Base-by-base conservation (phyloP, 352 stramenopile species). In the Paralagenidium karlingii region DNA sequence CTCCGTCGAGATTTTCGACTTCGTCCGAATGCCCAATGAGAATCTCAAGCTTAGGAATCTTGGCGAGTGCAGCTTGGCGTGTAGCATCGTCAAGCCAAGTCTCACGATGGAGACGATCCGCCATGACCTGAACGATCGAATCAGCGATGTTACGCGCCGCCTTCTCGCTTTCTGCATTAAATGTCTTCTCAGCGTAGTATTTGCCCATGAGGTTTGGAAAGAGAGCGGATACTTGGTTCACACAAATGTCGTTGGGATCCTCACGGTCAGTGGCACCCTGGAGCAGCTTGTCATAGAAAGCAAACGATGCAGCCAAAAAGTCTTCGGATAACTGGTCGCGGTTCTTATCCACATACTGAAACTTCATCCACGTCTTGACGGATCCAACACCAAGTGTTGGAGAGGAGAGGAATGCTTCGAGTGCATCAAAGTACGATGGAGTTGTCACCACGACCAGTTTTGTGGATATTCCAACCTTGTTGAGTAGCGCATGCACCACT, bases 81-180 rank as follows among this genome's bases (percentile, higher is more conserved):
- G 92, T 97, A 5, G 52, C 43, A 2, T 64, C 57, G 9, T 89
- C 90, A 38, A 98, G 81, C 91, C 91, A 97, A 24, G 82, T 65
- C 7, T 93, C 60, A 18, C 81, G 62, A 6, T 64, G 62, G 6
- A 97, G 50, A 8, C 63, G 66, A 36, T 80, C 68, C 30, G 71
- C 53, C 46, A 97, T 63, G 8, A 79, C 74, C 8, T 59, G 34
- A 33, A 95, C 76, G 13, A 98, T 64, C 34, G 69, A 69, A 18
- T 78, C 54, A 3, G 97, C 87, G 40, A 98, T 78, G 6, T 77
- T 60, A 33, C 85, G 67, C 9, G 89, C 85, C 16, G 64, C 50
- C 32, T 66, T 49, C 43, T 96, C 92, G 43, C 70, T 82, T 6
- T 61, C 54, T 11, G 66, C 41, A 49, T 95, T 79, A 55, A 97